Percentiles rank a stretch among this genome's conserved stretches.
Evolutionary conservation across 441 rosid species (phyloP).

Genomic region (Pelargonium fulgidum): DNA sequence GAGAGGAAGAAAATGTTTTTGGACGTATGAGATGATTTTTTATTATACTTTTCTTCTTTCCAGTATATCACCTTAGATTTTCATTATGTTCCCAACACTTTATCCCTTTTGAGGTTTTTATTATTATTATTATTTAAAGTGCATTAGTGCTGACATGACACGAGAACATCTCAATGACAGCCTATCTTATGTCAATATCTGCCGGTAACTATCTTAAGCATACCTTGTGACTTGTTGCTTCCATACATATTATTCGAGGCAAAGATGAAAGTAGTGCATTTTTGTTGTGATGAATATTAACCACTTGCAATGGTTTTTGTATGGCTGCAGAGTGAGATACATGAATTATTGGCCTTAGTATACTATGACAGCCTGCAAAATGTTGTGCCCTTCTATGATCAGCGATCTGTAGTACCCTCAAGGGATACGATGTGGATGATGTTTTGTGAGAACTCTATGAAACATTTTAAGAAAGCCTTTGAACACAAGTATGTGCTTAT

Average conservation of each 20-base stretch:
- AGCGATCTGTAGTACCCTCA: conserved; percentile 68
- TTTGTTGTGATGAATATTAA: conserved; percentile 22
- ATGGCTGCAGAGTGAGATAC: conserved; percentile 76
- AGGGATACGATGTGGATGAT: conserved; percentile 75
- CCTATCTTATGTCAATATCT: not conserved
- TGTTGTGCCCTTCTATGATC: conserved; percentile 94
- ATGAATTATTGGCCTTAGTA: conserved; percentile 91
- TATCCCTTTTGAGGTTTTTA: not conserved
- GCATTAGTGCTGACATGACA: conserved; percentile 5
- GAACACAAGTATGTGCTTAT: conserved; percentile 49
- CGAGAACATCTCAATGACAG: conserved; percentile 6
- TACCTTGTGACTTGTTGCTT: not conserved
- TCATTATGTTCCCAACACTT: not conserved
- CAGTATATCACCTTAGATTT: conserved; percentile 4
- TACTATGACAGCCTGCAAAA: conserved; percentile 99
- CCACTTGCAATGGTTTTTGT: conserved; percentile 24
- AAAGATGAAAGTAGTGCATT: conserved; percentile 10
- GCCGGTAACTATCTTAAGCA: not conserved
- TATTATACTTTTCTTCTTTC: not conserved
- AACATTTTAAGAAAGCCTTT: conserved; percentile 88
- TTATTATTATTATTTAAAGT: not conserved
- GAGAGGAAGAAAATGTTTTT: not conserved
- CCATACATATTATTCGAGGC: not conserved
- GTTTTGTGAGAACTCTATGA: conserved; percentile 79
- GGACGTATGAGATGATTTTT: not conserved